Percentiles rank a stretch among this genome's conserved stretches.
Evolutionary conservation across 1,284 basidiomycete species (phyloP).

Genomic region (Cutaneotrichosporon arboriforme): DNA sequence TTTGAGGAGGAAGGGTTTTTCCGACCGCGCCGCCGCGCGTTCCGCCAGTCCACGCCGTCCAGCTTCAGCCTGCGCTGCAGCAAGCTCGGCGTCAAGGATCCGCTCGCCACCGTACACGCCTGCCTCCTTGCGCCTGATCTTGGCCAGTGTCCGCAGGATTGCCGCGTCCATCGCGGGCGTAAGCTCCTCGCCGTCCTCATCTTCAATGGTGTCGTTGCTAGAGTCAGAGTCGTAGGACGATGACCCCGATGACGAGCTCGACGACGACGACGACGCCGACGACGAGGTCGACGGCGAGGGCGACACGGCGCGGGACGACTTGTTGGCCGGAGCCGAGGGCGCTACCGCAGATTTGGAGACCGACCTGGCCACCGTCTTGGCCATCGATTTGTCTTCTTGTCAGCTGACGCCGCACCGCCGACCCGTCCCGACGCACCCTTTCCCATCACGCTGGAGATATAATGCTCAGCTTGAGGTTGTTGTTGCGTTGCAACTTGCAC

Average conservation of each 20-base stretch:
- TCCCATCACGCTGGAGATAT: constrained; percentile 1
- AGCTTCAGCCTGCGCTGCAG: constrained; percentile 34
- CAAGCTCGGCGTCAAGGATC: constrained; percentile 66
- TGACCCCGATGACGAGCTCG: constrained; percentile 21
- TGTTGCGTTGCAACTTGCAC: not conserved
- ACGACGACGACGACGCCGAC: constrained; percentile 5
- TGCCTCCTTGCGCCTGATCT: constrained; percentile 71
- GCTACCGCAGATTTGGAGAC: no score
- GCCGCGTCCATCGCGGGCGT: constrained; percentile 93
- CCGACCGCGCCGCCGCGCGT: constrained; percentile 7
- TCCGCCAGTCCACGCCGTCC: constrained; percentile 23
- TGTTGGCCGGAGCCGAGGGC: not conserved
- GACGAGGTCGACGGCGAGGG: constrained; percentile 6
- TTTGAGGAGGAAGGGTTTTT: constrained; percentile 48
- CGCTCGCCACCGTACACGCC: constrained; percentile 62
- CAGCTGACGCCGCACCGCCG: not conserved
- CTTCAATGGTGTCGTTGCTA: constrained; percentile 67
- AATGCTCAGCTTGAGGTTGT: not conserved
- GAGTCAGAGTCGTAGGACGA: constrained; percentile 30
- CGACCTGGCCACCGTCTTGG: not conserved
- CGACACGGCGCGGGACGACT: no score
- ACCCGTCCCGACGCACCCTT: constrained; percentile 1
- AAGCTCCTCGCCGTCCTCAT: constrained; percentile 91
- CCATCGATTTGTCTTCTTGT: not conserved
- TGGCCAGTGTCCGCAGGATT: constrained; percentile 81